Percentiles rank a stretch among this genome's conserved stretches.
Evolutionary conservation across 768 basidiomycete genomes (phyloP).

Genomic region (Tremella fuciformis): DNA sequence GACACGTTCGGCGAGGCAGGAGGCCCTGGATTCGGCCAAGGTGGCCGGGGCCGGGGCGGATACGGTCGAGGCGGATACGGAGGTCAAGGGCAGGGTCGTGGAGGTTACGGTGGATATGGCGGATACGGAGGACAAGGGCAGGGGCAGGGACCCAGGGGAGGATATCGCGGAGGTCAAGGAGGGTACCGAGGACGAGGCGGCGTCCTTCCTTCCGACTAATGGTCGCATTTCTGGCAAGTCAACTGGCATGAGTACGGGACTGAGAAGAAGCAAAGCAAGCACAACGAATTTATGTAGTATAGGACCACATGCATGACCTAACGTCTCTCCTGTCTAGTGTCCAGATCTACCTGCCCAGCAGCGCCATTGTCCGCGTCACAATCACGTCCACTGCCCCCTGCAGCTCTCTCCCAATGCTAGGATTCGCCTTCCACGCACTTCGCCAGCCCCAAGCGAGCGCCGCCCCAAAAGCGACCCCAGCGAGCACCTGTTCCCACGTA

Average conservation of each 20-base stretch:
- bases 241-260: no score
- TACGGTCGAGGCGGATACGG: conserved; percentile 6
- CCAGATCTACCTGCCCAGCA: not conserved
- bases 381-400: conserved; percentile 23
- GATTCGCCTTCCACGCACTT: conserved; percentile 21
- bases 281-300: not conserved
- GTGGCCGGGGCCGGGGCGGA: conserved; percentile 11
- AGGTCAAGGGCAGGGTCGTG: conserved; percentile 6
- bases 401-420: conserved; percentile 11
- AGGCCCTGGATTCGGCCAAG: conserved; percentile 15
- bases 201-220: no score
- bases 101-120: conserved; percentile 14
- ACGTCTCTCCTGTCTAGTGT: not conserved
- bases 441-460: conserved; percentile 32
- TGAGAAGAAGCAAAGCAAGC: no score
- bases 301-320: not conserved
- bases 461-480: conserved; percentile 31
- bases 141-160: conserved; percentile 10
- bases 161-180: conserved; percentile 6
- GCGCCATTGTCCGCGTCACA: conserved; percentile 13
- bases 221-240: no score
- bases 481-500: conserved; percentile 39
- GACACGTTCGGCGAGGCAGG: conserved; percentile 48
- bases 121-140: not conserved
- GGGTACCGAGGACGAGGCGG: not conserved